phyloP scores from a whole-genome alignment of 2,329 filamentous ascomycete species.

The Tolypocladium ophioglossoides region DNA sequence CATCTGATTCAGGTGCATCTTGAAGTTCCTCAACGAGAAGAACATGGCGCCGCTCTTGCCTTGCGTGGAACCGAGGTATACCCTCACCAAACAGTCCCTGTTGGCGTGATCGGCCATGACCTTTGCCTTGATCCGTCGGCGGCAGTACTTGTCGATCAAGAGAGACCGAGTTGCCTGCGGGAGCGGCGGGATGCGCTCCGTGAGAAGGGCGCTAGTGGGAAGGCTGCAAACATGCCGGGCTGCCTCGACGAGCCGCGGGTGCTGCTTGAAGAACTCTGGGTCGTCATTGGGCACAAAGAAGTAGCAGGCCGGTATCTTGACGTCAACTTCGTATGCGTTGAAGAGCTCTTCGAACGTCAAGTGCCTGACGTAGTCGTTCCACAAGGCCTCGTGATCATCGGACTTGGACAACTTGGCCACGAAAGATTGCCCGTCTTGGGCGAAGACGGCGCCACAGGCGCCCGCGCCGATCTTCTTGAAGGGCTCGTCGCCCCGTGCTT shows the following conservation, averaged over 20 bases:
- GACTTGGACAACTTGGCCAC: slow-evolving; percentile 10
- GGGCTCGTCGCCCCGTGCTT: too few species aligned
- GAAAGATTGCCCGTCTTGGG: background rate
- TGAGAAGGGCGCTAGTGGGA: slow-evolving; percentile 10
- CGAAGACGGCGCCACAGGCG: slow-evolving; percentile 10
- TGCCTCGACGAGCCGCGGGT: slow-evolving; percentile 2
- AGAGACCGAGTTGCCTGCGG: slow-evolving; percentile 7
- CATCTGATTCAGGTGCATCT: slow-evolving; percentile 20
- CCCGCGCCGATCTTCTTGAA: slow-evolving; percentile 12
- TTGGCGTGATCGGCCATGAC: slow-evolving; percentile 8
- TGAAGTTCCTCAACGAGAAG: slow-evolving; percentile 20
- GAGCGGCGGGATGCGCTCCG: slow-evolving; percentile 15
- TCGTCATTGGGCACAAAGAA: background rate
- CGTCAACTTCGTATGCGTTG: background rate
- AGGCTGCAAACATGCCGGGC: slow-evolving; percentile 4
- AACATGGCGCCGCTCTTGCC: slow-evolving; percentile 2
- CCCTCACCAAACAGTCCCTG: slow-evolving; percentile 10
- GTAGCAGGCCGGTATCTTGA: slow-evolving; percentile 4
- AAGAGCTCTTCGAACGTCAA: background rate
- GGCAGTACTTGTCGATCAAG: slow-evolving; percentile 12
- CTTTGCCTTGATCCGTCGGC: background rate
- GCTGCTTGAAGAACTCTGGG: slow-evolving; percentile 1
- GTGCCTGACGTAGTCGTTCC: slow-evolving; percentile 7
- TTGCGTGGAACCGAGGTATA: slow-evolving; percentile 9
- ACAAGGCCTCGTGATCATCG: background rate